Base-by-base conservation (phyloP, 1,139 yeast genomes). In the Kluyveromyces marxianus region DNA sequence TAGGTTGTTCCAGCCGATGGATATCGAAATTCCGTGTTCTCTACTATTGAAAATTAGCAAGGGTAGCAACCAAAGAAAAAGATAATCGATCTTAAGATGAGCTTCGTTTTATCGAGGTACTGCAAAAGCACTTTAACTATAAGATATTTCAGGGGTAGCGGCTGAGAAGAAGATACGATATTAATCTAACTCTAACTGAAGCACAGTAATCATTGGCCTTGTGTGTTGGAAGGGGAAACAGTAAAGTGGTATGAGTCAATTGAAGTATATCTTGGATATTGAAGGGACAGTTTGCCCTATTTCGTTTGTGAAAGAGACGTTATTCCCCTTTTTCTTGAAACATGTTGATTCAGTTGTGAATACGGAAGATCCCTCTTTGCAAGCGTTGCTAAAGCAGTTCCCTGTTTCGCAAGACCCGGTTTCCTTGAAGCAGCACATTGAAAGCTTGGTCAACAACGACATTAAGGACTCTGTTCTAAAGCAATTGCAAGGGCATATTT, bases 271-370 rank as follows among this genome's bases (percentile, higher is more conserved):
- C 2, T 69, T 87, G 7, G 97, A 88, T 56, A 87, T 88, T 28
- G 97, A 90, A 61, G 97, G 97, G 24, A 89, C 97, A 0, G 79
- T 90, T 25, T 89, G 97, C 60, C 90, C 96, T 3, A 88, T 89
- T 32, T 74, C 89, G 1, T 89, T 88, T 58, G 97, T 89, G 36
- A 84, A 85, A 58, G 90, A 85, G 35, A 70, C 68, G 3, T 68
- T 89, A 38, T 83, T 78, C 56, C 77, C 79, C 2, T 69, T 64
- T 48, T 75, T 75, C 51, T 53, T 71, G 6, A 39, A 52, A 4
- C 57, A 69, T 41, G 51, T 71, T 5, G 48, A 39, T 14, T 43
- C 45, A n/a, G 28, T 56, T 29, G 46, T 48, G 28, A 43, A 31
- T 3, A 40, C 44, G 4, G 25, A 70, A 71, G 32, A 25, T 56